Percentiles rank a stretch among this genome's conserved stretches.
These are phyloP conservation scores for Calonectria multiphialidica DNA, from an alignment of 2,329 filamentous ascomycete species.

Conservation along the genomic window DNA sequence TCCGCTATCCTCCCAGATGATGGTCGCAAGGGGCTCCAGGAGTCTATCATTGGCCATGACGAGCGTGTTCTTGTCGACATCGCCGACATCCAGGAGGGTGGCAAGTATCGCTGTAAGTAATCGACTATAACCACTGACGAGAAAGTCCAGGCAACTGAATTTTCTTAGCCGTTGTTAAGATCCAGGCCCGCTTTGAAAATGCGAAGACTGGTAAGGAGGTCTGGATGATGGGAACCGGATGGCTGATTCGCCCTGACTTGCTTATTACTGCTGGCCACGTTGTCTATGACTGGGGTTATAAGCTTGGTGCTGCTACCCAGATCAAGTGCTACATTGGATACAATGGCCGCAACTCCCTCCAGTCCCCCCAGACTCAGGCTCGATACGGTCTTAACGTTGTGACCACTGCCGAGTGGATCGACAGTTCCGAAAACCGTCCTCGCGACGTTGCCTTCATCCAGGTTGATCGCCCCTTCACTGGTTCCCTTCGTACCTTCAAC, in stretches of 20 bases:
- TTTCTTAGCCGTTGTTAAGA: constrained; percentile 31
- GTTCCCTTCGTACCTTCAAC: constrained; percentile 36
- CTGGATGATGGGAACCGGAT: constrained; percentile 41
- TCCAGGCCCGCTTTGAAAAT: constrained; percentile 28
- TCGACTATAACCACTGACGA: not conserved
- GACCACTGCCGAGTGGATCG: constrained; percentile 39
- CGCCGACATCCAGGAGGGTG: constrained; percentile 25
- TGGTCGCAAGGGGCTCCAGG: constrained; percentile 9
- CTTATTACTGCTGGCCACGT: constrained; percentile 39
- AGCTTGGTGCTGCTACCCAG: constrained; percentile 33
- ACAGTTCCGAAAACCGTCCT: constrained; percentile 19
- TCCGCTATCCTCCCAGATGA: constrained; percentile 23
- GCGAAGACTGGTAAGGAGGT: not conserved
- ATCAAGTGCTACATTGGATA: constrained; percentile 53
- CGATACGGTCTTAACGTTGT: constrained; percentile 35
- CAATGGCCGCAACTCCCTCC: constrained; percentile 33
- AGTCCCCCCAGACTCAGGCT: constrained; percentile 13
- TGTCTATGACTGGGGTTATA: constrained; percentile 38
- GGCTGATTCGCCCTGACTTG: constrained; percentile 35
- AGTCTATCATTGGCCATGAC: constrained; percentile 29
- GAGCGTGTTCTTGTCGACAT: constrained; percentile 19
- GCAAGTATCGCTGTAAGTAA: constrained; percentile 32
- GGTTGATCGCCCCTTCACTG: constrained; percentile 38
- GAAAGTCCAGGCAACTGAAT: not conserved
- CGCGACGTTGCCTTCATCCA: constrained; percentile 44